Evolutionary conservation across 129 eudicot species (phyloP).

Genomic region (Glebionis coronaria): DNA sequence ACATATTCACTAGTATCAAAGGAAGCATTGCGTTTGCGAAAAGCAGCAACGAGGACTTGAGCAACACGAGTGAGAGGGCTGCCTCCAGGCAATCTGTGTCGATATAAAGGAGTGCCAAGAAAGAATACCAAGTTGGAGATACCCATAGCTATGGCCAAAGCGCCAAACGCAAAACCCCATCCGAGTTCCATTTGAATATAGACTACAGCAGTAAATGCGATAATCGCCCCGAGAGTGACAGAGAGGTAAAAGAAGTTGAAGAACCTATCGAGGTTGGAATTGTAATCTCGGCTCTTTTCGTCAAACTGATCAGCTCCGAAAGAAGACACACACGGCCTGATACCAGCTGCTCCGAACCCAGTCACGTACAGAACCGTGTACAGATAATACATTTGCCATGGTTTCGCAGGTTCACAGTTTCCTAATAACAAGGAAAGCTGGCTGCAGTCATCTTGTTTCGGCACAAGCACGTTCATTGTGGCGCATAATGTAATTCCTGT

Average conservation of each 20-base stretch:
- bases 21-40: constrained; percentile 66
- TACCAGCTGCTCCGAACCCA: constrained; percentile 96
- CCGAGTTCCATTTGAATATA: constrained; percentile 77
- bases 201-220: constrained; percentile 82
- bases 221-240: constrained; percentile 83
- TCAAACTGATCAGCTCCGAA: constrained; percentile 98
- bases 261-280: constrained; percentile 67
- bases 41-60: constrained; percentile 87
- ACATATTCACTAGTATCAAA: constrained; percentile 59
- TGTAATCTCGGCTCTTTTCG: constrained; percentile 62
- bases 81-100: constrained; percentile 89
- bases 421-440: constrained; percentile 71
- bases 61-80: constrained; percentile 95
- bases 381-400: constrained; percentile 84
- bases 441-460: constrained; percentile 76
- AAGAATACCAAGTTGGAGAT: constrained; percentile 76
- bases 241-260: constrained; percentile 87
- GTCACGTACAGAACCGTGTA: constrained; percentile 64
- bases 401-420: constrained; percentile 71
- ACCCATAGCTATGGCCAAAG: constrained; percentile 83
- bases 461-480: constrained; percentile 50
- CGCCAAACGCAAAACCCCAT: constrained; percentile 89
- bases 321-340: constrained; percentile 93
- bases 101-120: constrained; percentile 71
- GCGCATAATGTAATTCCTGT: constrained; percentile 83